Evolutionary conservation across 2,329 filamentous ascomycete species (phyloP), one percentile per base, ranked within the genome.

Genomic region (Pseudogymnoascus sp.): DNA sequence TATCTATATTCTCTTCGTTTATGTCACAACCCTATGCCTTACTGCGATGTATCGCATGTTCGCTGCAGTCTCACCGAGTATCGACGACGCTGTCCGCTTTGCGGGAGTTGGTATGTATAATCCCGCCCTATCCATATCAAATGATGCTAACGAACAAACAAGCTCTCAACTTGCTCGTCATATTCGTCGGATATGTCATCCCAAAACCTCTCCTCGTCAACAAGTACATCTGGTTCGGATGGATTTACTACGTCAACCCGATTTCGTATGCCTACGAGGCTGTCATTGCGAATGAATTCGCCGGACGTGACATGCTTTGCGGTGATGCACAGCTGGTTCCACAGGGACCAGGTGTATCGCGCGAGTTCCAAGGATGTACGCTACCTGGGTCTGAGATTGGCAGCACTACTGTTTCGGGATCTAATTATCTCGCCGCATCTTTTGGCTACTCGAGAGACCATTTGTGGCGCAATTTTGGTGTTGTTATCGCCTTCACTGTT

Each of bases 221-320:
- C 43, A 54, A 54, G 7, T 54, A 54, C 43, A 54, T 54, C 12
- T 54, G 43, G 43, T 80, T 87, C 22, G 73, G 76, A 2, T 87
- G 85, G 85, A 70, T 87, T 2, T 85, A 79, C 63, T 86, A 83
- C 81, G 80, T 87, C 20, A 80, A 88, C 64, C 87, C 87, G 0
- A 74, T 91, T 2, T 82, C 87, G 0, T 90, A 90, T 62, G 85
- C 79, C 0, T 91, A 90, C 62, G 85, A 90, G 65, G 81, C 81
- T 0, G 71, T 92, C 0, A 77, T 90, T 68, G 77, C 85, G 0
- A 91, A 91, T 66, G 88, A 92, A 69, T 90, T 91, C 62, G 79
- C 87, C 64, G 74, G 74, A 35, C 74, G 87, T 68, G 75, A 68
- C 2, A 78, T 85, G 16, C 73, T 76, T 1, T 85, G 83, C 62